Evolutionary conservation across 768 basidiomycete species (phyloP).

Genomic region (Tricholoma bakamatsutake): DNA sequence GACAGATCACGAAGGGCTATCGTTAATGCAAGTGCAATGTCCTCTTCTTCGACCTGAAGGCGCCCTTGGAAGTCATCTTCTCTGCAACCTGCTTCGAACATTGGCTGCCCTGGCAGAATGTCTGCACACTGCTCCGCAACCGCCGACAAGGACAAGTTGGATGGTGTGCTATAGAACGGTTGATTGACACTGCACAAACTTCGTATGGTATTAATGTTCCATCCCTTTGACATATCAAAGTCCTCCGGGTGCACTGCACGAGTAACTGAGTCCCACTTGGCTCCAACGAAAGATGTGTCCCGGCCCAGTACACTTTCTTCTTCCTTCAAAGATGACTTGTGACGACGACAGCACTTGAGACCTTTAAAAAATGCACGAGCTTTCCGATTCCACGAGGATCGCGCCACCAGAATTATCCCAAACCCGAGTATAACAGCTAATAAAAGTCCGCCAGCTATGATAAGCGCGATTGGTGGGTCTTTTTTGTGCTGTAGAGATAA

Average conservation of each 20-base stretch:
- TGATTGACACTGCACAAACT: background rate
- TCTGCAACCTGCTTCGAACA: background rate
- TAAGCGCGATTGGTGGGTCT: background rate
- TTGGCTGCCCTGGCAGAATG: background rate
- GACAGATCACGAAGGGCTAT: constrained; percentile 11
- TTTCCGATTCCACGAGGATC: background rate
- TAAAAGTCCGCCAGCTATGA: constrained; percentile 2
- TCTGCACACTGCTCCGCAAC: background rate
- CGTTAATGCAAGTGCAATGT: constrained; percentile 20
- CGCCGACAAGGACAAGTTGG: background rate
- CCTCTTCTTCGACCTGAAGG: constrained; percentile 22
- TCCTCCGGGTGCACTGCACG: constrained; percentile 12
- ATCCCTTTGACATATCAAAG: background rate
- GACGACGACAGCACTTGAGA: background rate
- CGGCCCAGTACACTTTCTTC: background rate
- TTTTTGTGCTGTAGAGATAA: background rate
- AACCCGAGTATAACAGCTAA: background rate
- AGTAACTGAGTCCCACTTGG: constrained; percentile 11
- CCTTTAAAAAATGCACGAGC: background rate
- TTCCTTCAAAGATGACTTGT: background rate
- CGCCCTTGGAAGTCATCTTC: constrained; percentile 14
- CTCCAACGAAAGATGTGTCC: constrained; percentile 2
- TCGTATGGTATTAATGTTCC: background rate
- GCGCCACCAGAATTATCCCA: constrained; percentile 4
- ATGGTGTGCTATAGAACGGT: background rate